phyloP scores from a whole-genome alignment of 306 rosid genomes.

The Begonia peltatifolia region DNA sequence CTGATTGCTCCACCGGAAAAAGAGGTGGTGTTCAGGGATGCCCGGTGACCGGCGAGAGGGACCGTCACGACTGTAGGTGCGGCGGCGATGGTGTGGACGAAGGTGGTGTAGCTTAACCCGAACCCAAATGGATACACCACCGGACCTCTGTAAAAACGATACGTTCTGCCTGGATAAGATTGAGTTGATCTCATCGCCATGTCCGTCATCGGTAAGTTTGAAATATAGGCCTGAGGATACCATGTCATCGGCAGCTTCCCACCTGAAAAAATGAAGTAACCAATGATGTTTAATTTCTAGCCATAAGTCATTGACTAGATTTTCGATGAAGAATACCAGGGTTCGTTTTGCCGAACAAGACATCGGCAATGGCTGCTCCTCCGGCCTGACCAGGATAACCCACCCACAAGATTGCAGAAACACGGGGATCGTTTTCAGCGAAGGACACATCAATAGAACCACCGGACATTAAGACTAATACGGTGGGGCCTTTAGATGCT shows the following conservation, averaged over 20 bases:
- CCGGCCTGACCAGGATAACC: slow-evolving; percentile 95
- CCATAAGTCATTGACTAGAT: too few relatives aligned
- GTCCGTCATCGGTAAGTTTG: slow-evolving; percentile 57
- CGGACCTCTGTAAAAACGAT: slow-evolving; percentile 65
- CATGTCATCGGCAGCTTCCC: slow-evolving; percentile 85
- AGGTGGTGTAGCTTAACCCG: slow-evolving; percentile 49
- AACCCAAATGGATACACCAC: slow-evolving; percentile 73
- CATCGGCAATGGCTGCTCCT: slow-evolving; percentile 73
- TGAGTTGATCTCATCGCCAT: slow-evolving; percentile 65
- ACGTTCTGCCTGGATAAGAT: slow-evolving; percentile 70
- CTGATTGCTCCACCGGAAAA: slow-evolving; percentile 45
- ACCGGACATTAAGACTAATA: slow-evolving; percentile 74
- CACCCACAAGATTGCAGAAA: slow-evolving; percentile 55
- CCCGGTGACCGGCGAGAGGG: slow-evolving; percentile 38
- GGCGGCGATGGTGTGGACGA: slow-evolving; percentile 35
- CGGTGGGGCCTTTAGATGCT: slow-evolving; percentile 59
- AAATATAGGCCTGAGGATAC: slow-evolving; percentile 66
- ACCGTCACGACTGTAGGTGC: slow-evolving; percentile 42
- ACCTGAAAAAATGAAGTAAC: slow-evolving; percentile 21
- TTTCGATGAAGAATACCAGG: slow-evolving; percentile 30
- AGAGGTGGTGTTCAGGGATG: slow-evolving; percentile 10
- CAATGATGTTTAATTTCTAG: too few relatives aligned
- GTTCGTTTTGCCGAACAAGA: slow-evolving; percentile 42
- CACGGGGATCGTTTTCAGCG: slow-evolving; percentile 37
- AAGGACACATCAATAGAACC: slow-evolving; percentile 70